Evolutionary conservation across 306 rosid species (phyloP).

Genomic region (Hippophae tibetana): DNA sequence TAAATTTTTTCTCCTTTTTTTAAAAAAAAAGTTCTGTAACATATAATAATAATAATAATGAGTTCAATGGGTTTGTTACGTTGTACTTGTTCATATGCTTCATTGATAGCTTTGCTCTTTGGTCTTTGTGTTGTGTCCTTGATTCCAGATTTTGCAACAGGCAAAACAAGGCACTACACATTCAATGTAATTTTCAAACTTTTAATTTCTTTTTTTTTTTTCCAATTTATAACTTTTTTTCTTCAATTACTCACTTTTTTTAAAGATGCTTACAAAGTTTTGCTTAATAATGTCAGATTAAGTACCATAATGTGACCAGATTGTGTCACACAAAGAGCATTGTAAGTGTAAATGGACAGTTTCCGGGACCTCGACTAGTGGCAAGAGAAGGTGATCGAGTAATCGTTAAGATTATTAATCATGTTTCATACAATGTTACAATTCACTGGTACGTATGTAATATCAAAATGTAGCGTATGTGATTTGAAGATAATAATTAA

Average conservation of each 20-base stretch:
- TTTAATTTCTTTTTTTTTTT: neutral
- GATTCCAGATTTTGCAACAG: constrained; percentile 35
- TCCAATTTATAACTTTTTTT: neutral
- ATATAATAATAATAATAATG: no score
- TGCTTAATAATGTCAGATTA: constrained; percentile 24
- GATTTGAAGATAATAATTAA: no score
- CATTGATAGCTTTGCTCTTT: constrained; percentile 29
- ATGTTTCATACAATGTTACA: constrained; percentile 46
- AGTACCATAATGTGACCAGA: constrained; percentile 45
- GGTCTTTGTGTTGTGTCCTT: constrained; percentile 20
- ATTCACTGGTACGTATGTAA: constrained; percentile 63
- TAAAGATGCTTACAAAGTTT: neutral
- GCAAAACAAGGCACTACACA: constrained; percentile 63
- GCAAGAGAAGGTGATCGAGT: constrained; percentile 85
- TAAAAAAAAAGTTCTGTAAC: no score
- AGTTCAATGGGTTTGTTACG: neutral
- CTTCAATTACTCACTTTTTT: neutral
- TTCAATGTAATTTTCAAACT: constrained; percentile 37
- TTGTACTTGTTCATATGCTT: constrained; percentile 16
- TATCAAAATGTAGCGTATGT: no score
- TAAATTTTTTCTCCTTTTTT: no score
- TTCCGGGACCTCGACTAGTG: constrained; percentile 63
- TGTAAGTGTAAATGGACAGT: constrained; percentile 52
- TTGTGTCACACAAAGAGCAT: constrained; percentile 63
- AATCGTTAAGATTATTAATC: constrained; percentile 50